Evolutionary conservation across 1,284 basidiomycete species (phyloP).

Genomic region (Cystobasidium sp.): DNA sequence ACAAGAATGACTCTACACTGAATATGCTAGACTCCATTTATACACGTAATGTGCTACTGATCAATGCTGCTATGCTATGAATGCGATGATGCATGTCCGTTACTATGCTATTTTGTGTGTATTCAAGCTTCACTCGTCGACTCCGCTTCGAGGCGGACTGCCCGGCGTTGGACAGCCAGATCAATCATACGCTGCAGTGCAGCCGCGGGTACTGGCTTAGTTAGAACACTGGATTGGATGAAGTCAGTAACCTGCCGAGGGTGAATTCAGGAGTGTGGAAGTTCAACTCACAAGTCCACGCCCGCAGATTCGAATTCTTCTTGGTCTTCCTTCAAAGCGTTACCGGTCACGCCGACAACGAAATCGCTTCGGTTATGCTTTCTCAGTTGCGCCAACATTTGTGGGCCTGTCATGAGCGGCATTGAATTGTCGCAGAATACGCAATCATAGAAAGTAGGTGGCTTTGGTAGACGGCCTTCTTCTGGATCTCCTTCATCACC

Average conservation of each 20-base stretch:
- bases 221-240: neutral
- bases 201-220: slow-evolving; percentile 7
- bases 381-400: slow-evolving; percentile 42
- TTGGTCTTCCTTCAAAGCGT: slow-evolving; percentile 45
- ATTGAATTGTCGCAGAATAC: slow-evolving; percentile 54
- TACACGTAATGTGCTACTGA: neutral
- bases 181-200: slow-evolving; percentile 21
- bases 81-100: neutral
- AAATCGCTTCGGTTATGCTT: slow-evolving; percentile 45
- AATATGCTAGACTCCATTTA: neutral
- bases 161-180: neutral
- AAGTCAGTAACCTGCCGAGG: too few relatives aligned
- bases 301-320: slow-evolving; percentile 23
- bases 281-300: slow-evolving; percentile 17
- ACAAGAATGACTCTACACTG: neutral
- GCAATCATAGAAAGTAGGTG: neutral
- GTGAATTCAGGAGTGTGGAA: too few relatives aligned
- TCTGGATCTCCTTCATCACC: slow-evolving; percentile 44
- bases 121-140: neutral
- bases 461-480: neutral
- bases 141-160: neutral
- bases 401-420: slow-evolving; percentile 47
- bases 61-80: neutral
- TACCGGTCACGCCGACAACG: slow-evolving; percentile 50
- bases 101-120: neutral